Evolutionary conservation across 345 rosid genomes (phyloP).

Genomic region (Noccaea bulbosa): DNA sequence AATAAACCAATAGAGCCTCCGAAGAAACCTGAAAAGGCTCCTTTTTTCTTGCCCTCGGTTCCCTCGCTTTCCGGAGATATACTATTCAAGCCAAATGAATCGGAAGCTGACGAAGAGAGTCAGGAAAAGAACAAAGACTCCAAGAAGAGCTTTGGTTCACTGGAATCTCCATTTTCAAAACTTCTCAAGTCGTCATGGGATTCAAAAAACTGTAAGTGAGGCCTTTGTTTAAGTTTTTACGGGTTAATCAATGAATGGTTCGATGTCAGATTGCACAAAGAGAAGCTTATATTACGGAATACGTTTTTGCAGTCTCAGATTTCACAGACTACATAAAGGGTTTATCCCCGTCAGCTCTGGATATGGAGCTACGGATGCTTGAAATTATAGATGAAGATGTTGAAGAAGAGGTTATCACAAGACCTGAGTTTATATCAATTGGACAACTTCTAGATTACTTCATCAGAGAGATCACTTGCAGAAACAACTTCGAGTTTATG

Average conservation of each 20-base stretch:
- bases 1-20: constrained; percentile 96
- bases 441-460: constrained; percentile 82
- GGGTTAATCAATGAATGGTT: background rate
- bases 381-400: constrained; percentile 80
- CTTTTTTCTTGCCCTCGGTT: constrained; percentile 86
- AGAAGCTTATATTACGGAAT: constrained; percentile 3
- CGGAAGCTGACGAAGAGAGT: constrained; percentile 45
- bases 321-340: constrained; percentile 86
- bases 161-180: constrained; percentile 56
- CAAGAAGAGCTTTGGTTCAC: constrained; percentile 44
- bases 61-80: constrained; percentile 92
- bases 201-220: constrained; percentile 62
- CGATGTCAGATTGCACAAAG: background rate
- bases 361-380: constrained; percentile 89
- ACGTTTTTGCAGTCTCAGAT: constrained; percentile 56
- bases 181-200: constrained; percentile 65
- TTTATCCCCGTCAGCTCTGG: constrained; percentile 84
- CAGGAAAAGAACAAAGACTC: constrained; percentile 43
- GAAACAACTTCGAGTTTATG: constrained; percentile 85
- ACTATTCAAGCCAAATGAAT: constrained; percentile 65
- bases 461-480: constrained; percentile 64
- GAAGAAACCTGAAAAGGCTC: constrained; percentile 85
- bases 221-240: background rate
- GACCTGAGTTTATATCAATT: constrained; percentile 65
- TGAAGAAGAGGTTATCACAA: constrained; percentile 61